Evolutionary conservation across 768 basidiomycete species (phyloP).

Genomic region (Boletus coccyginus): DNA sequence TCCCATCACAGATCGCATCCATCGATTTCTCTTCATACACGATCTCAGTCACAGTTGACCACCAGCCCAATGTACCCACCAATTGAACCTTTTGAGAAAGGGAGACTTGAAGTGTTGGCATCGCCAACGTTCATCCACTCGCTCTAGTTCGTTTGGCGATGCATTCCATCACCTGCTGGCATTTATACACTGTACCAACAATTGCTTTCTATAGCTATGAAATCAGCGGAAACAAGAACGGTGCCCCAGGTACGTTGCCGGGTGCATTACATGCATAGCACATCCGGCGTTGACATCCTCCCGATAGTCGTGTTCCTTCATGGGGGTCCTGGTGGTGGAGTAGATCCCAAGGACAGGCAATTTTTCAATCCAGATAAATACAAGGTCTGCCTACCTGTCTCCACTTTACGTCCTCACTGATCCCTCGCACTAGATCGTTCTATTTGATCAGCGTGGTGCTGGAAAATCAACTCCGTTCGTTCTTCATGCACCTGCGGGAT

Average conservation of each 20-base stretch:
- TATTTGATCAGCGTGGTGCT: constrained; percentile 88
- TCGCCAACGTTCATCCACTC: constrained; percentile 48
- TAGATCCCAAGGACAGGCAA: constrained; percentile 59
- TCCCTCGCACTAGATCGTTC: constrained; percentile 55
- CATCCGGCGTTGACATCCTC: background rate
- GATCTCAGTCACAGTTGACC: background rate
- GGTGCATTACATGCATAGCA: background rate
- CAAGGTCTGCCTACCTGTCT: constrained; percentile 45
- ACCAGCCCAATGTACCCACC: constrained; percentile 58
- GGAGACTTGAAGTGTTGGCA: constrained; percentile 67
- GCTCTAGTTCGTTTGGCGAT: constrained; percentile 56
- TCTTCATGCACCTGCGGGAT: background rate
- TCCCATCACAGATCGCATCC: constrained; percentile 13
- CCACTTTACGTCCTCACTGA: background rate
- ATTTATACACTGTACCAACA: background rate
- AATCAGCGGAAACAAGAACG: constrained; percentile 73
- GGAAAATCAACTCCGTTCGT: constrained; percentile 84
- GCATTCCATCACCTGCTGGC: background rate
- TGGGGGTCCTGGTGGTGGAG: constrained; percentile 83
- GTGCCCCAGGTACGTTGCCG: constrained; percentile 57
- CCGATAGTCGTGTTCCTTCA: constrained; percentile 73
- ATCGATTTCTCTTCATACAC: constrained; percentile 15
- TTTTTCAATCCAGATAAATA: constrained; percentile 88
- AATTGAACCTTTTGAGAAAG: constrained; percentile 62
- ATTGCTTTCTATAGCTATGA: constrained; percentile 58